phyloP scores from a whole-genome alignment of 768 basidiomycete species.

The Pulveroboletus sp. region DNA sequence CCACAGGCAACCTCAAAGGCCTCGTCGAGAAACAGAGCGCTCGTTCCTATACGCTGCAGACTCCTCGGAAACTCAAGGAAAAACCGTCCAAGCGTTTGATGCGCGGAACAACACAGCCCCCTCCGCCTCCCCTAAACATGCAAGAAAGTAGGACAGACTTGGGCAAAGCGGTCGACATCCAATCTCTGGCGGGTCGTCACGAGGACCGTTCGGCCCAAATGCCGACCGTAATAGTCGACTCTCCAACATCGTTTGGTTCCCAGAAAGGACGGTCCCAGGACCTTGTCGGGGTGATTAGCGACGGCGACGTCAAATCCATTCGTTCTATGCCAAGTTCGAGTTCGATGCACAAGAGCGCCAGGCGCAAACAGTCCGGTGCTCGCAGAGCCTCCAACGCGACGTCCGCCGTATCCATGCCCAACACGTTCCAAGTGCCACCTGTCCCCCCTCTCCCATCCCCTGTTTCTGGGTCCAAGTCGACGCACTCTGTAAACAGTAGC shows the following conservation, averaged over 20 bases:
- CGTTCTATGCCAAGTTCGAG: constrained; percentile 24
- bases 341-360: constrained; percentile 23
- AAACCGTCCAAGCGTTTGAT: constrained; percentile 26
- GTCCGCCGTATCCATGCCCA: constrained; percentile 63
- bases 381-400: constrained; percentile 54
- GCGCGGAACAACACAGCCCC: constrained; percentile 28
- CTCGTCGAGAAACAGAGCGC: constrained; percentile 21
- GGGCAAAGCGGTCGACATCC: constrained; percentile 10
- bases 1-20: constrained; percentile 29
- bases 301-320: constrained; percentile 26
- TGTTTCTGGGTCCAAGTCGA: constrained; percentile 15
- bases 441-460: constrained; percentile 18
- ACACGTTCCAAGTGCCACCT: constrained; percentile 47
- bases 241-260: constrained; percentile 15
- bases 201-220: constrained; percentile 14
- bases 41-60: constrained; percentile 1
- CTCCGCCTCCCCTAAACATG: constrained; percentile 25
- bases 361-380: constrained; percentile 13
- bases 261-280: constrained; percentile 21
- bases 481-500: constrained; percentile 14
- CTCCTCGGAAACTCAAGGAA: constrained; percentile 1
- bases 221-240: constrained; percentile 16
- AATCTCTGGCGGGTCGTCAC: constrained; percentile 15
- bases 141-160: constrained; percentile 13
- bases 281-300: constrained; percentile 8